phyloP scores from a whole-genome alignment of 108 stramenopile genomes.

The Bacterosira constricta region DNA sequence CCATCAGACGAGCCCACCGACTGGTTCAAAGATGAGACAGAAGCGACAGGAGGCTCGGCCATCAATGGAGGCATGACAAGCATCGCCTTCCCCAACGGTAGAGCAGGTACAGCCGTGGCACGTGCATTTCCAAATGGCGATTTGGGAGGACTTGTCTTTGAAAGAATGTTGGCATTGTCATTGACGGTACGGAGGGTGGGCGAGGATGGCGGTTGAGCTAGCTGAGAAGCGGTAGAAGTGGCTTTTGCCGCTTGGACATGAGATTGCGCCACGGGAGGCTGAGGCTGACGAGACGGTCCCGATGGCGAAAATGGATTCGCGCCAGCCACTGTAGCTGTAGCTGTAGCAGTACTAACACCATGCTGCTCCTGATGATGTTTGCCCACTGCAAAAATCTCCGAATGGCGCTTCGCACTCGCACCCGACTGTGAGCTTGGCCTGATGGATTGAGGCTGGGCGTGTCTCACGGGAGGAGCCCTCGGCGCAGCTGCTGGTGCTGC shows the following conservation, averaged over 20 bases:
- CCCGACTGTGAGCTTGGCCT: background rate
- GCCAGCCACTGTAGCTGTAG: no score
- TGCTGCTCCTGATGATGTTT: background rate
- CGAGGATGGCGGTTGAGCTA: background rate
- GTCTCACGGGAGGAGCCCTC: background rate
- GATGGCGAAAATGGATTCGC: background rate
- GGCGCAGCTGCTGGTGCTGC: background rate
- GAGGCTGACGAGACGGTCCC: background rate
- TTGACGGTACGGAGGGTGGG: background rate
- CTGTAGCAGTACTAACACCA: no score
- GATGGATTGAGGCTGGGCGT: no score
- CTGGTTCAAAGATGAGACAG: no score
- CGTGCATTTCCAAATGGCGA: constrained; percentile 13
- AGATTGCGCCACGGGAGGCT: background rate
- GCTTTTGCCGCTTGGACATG: no score
- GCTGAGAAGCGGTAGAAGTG: no score
- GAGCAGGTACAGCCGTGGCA: constrained; percentile 6
- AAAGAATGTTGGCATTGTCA: no score
- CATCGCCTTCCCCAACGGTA: background rate
- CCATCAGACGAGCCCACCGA: background rate
- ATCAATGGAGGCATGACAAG: constrained; percentile 10
- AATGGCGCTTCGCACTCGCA: background rate
- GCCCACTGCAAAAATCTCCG: background rate
- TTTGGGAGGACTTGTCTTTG: no score
- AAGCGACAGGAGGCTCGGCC: no score